phyloP scores from a whole-genome alignment of 345 rosid genomes.

The Eucalyptus sp. region DNA sequence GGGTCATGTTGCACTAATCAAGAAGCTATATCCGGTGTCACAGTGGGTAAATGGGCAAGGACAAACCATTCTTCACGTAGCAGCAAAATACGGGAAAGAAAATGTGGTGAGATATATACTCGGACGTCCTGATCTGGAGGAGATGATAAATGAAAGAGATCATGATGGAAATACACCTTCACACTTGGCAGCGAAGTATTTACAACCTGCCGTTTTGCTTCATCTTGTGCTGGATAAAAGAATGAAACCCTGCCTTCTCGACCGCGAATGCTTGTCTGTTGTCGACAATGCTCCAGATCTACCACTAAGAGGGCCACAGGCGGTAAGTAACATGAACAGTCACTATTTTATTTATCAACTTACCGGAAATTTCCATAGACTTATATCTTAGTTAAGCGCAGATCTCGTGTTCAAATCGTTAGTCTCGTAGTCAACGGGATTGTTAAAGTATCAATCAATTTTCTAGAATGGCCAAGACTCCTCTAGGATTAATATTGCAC shows the following conservation, averaged over 20 bases:
- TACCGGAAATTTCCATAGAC: background rate
- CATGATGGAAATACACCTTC: background rate
- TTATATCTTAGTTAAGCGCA: background rate
- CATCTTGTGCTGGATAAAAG: background rate
- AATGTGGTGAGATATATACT: background rate
- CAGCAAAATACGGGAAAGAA: too few species aligned
- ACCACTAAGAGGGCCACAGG: fast-evolving
- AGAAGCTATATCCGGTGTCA: fast-evolving
- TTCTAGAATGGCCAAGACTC: background rate
- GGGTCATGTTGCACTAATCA: too few species aligned
- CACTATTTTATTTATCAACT: background rate
- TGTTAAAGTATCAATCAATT: background rate
- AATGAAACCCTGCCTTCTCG: fast-evolving
- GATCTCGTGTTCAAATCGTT: background rate
- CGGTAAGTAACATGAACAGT: background rate
- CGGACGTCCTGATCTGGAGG: fast-evolving
- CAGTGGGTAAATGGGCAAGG: too few species aligned
- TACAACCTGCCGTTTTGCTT: background rate
- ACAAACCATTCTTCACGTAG: too few species aligned
- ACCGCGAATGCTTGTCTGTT: fast-evolving
- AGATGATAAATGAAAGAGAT: background rate
- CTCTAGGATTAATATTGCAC: background rate
- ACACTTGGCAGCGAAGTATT: background rate
- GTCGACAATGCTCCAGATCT: fast-evolving
- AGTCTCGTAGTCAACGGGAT: background rate